Base-by-base conservation (phyloP, 192 early-diverging fungal species). In the Mortierella hygrophila region DNA sequence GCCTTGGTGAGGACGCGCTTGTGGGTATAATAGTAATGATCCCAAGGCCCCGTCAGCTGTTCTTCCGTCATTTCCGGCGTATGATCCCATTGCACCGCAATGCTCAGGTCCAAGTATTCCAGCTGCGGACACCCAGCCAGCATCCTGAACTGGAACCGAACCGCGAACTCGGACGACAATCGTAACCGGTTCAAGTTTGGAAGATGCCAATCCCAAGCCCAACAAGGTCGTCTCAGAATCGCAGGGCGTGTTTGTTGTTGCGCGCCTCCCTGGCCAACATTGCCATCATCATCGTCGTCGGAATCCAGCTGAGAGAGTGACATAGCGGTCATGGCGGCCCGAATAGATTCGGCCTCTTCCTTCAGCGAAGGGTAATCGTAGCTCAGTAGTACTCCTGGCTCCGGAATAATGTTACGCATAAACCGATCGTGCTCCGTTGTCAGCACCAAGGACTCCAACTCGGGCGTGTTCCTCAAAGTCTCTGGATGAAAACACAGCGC, bases 171-270 rank as follows among this genome's bases (percentile, higher is more conserved):
- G 32, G 41, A 21, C 11, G 42, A n/a, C 32, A 82, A 35, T 16
- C 41, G 13, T 0, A 82, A 21, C 0, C 15, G 8, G 20, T 15
- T 38, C 23, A 77, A 60, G 18, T 55, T 29, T 6, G 75, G 81
- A 10, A 82, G 46, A 54, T 82, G 3, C 81, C 81, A 82, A 60
- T 76, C 70, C 81, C 81, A 82, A 2, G 70, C 63, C 81, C 81
- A 82, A 32, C 23, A 69, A 10, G 57, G 70, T 47, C 68, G 74
- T 42, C 44, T 26, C 60, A 65, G 32, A 29, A 15, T 65, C 60
- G 60, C 60, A 2, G 60, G 60, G n/a, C 47, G 49, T 74, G 60
- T 15, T 5, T 65, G 26, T 29, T 32, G 26, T 32, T 65, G 60
- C 26, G 3, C 60, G 13, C 1, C 10, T 9, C 32, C 20, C 38